Evolutionary conservation across 2,329 filamentous ascomycete species (phyloP).

Genomic region (Lachnellula occidentalis): DNA sequence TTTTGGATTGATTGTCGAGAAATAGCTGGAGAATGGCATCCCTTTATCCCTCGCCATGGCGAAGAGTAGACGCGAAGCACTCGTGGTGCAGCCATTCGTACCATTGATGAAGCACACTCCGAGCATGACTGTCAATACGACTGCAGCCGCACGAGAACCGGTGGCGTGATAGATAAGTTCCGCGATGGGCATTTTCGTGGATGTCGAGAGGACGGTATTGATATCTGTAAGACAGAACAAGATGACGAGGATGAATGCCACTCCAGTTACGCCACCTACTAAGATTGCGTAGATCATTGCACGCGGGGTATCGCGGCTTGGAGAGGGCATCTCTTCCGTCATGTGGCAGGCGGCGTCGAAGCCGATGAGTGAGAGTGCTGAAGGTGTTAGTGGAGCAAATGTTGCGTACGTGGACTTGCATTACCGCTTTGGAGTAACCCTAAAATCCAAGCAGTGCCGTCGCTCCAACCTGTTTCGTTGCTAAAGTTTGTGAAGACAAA

Average conservation of each 20-base stretch:
- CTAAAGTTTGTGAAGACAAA: constrained; percentile 39
- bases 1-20: background rate
- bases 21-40: background rate
- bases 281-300: constrained; percentile 39
- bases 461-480: constrained; percentile 40
- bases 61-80: constrained; percentile 37
- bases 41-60: constrained; percentile 42
- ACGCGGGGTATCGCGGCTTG: constrained; percentile 34
- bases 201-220: constrained; percentile 17
- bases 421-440: constrained; percentile 31
- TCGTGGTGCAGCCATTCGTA: constrained; percentile 38
- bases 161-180: constrained; percentile 39
- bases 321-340: constrained; percentile 41
- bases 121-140: constrained; percentile 37
- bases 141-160: constrained; percentile 33
- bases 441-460: constrained; percentile 42
- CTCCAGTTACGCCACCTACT: constrained; percentile 38
- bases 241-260: constrained; percentile 37
- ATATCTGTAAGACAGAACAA: constrained; percentile 38
- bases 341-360: constrained; percentile 41
- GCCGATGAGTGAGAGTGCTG: constrained; percentile 32
- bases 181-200: constrained; percentile 39
- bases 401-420: no score
- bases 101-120: constrained; percentile 42
- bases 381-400: constrained; percentile 23